Percentiles rank a stretch among this genome's conserved stretches.
Evolutionary conservation across 192 early-diverging fungal genomes (phyloP).

Genomic region (Haplosporangium gracile): DNA sequence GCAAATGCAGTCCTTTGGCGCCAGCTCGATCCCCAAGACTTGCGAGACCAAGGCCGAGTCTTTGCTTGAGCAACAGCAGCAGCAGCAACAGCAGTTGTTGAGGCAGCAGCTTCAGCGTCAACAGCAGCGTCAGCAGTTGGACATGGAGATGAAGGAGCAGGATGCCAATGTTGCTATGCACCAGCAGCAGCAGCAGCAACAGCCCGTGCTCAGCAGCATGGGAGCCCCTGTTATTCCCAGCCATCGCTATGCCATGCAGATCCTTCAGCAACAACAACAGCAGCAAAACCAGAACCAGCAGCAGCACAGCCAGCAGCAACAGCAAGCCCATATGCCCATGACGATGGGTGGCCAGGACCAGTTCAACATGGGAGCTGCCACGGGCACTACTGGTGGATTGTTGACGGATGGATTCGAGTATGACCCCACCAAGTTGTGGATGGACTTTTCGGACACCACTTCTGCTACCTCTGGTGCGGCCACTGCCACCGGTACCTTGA

Average conservation of each 20-base stretch:
- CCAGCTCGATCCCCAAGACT: slow-evolving; percentile 12
- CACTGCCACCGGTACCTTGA: slow-evolving; percentile 20
- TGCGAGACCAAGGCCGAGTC: slow-evolving; percentile 32
- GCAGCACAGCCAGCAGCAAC: slow-evolving; percentile 6
- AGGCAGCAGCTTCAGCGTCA: slow-evolving; percentile 54
- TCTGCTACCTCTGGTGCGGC: neutral
- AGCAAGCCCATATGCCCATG: slow-evolving; percentile 32
- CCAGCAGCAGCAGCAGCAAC: slow-evolving; percentile 18
- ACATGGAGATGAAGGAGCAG: slow-evolving; percentile 50
- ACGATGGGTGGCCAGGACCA: slow-evolving; percentile 50
- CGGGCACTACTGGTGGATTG: slow-evolving; percentile 8
- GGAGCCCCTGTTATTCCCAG: slow-evolving; percentile 48
- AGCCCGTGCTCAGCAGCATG: slow-evolving; percentile 26
- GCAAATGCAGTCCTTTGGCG: slow-evolving; percentile 53
- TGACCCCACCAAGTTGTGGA: slow-evolving; percentile 53
- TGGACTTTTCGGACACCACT: slow-evolving; percentile 36
- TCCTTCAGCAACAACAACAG: slow-evolving; percentile 49
- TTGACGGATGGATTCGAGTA: slow-evolving; percentile 21
- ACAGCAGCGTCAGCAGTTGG: slow-evolving; percentile 52
- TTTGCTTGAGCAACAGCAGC: slow-evolving; percentile 46
- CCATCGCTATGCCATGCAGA: slow-evolving; percentile 55
- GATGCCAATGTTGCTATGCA: slow-evolving; percentile 15
- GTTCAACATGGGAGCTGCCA: slow-evolving; percentile 17
- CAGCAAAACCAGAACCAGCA: slow-evolving; percentile 41
- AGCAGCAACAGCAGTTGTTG: slow-evolving; percentile 45